Evolutionary conservation across 2,329 filamentous ascomycete species (phyloP), one percentile per base, ranked within the genome.

Genomic region (Metarhizium brunneum): DNA sequence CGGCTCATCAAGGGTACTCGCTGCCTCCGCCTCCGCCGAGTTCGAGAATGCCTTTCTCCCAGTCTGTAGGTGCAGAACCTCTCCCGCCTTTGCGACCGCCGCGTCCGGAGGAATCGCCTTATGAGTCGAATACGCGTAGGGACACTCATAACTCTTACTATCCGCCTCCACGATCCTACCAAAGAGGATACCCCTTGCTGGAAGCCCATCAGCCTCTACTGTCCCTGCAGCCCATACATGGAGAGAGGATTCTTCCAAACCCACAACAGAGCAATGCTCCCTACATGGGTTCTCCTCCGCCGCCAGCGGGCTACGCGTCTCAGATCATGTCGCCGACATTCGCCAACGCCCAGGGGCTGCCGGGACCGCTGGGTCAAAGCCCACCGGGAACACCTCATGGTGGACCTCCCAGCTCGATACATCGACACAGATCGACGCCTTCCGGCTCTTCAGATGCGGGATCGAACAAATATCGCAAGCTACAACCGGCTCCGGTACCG

Each of bases 401-500:
- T 40, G 54, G 54, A 14, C 45, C 64, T 42, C 62, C 66, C 13
- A 63, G 60, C 53, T 66, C 66, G 36, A 59, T 61, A 36, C 68
- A 71, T 57, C 68, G 67, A 48, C 70, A 72, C 56, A 66, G 70
- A 50, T 71, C 69, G 35, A 71, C 70, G 36, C 67, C 67, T 52
- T 71, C 71, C n/a, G 67, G 67, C 11, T 71, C 69, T 13, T 69
- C 69, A 52, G 69, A 72, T 56, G 70, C 68, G 5, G 66, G 67
- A 45, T 66, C 65, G 30, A 69, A 66, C 29, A 80, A 81, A 62
- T 83, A 81, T 62, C 75, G 80, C 49, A 82, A 81, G 66, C 76
- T 84, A 43, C 80, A 82, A 58, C 81, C 81, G 10, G 81, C 81
- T 0, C 80, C 80, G 0, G 73, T 80, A 29, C 75, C 79, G 6